Evolutionary conservation across 2,329 filamentous ascomycete genomes (phyloP), one percentile per base, ranked within the genome.

Genomic region (Colletotrichum sp.): DNA sequence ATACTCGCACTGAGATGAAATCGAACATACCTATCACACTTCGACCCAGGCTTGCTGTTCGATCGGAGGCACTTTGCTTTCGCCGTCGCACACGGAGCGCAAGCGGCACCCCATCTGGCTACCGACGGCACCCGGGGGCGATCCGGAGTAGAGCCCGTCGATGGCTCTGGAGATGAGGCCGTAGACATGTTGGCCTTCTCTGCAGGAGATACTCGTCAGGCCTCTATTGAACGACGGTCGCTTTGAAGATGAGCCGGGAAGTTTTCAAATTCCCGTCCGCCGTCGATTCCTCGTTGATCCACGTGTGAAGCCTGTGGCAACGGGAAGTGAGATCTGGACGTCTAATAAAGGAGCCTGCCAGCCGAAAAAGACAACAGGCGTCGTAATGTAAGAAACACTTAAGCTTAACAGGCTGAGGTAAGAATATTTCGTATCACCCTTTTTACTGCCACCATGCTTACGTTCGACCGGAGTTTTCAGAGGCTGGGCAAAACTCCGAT

Each of bases 21-120:
- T n/a, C 8, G 36, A 12, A 68, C 59, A 62, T 62, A 87, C 85
- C 86, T 84, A 73, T 89, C 88, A 74, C 88, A 90, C 77, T 88
- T 89, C 21, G 86, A 79, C 2, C 83, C 84, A 0, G 81, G 78
- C 4, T 78, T 6, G 81, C 78, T 49, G 71, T 85, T 85, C 8
- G 87, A 84, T 10, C 88, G 85, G 60, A 89, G 84, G 76, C 88
- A 90, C 77, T 89, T 89, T 9, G 88, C 88, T 78, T 90, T 90
- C 36, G 88, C 87, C 15, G 85, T 82, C 8, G 88, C 87, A 78
- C 88, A 90, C 2, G 87, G 82, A 7, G 87, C 83, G 66, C 88
- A 90, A 2, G 88, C 88, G 6, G 87, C 87, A 18, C 88, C 88
- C 88, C 88, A 90, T 87, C n/a, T 28, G 21, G 65, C 71, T 28